Evolutionary conservation across 2,329 filamentous ascomycete genomes (phyloP).

Genomic region (Paecilomyces dactylethromorphus): DNA sequence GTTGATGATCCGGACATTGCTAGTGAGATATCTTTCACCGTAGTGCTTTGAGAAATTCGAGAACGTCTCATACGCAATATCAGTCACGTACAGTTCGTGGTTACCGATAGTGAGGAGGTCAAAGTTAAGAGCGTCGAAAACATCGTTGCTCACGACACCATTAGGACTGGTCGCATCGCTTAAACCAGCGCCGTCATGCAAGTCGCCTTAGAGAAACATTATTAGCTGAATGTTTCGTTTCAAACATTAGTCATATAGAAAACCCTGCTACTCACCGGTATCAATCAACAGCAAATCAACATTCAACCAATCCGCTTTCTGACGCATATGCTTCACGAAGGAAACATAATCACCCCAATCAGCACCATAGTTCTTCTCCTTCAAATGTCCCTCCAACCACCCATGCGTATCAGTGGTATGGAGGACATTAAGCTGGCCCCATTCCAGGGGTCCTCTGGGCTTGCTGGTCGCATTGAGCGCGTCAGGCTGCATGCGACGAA

Average conservation of each 20-base stretch:
- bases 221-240: background rate
- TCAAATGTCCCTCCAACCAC: constrained; percentile 56
- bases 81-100: constrained; percentile 59
- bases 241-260: no score
- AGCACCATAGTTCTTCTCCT: constrained; percentile 57
- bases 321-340: constrained; percentile 55
- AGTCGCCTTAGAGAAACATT: constrained; percentile 37
- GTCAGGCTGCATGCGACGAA: constrained; percentile 16
- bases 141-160: constrained; percentile 47
- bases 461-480: constrained; percentile 11
- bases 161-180: constrained; percentile 55
- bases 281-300: constrained; percentile 58
- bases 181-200: constrained; percentile 61
- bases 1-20: constrained; percentile 47
- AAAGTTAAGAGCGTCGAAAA: constrained; percentile 49
- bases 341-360: constrained; percentile 62
- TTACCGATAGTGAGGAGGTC: constrained; percentile 53
- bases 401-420: constrained; percentile 59
- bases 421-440: constrained; percentile 58
- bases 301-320: constrained; percentile 49
- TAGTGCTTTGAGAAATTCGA: constrained; percentile 54
- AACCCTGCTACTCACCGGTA: constrained; percentile 40
- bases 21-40: constrained; percentile 47
- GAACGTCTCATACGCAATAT: constrained; percentile 57
- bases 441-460: constrained; percentile 18